Conservation (phyloP, 108 stramenopile genomes). For the Skeletonema tropicum region DNA sequence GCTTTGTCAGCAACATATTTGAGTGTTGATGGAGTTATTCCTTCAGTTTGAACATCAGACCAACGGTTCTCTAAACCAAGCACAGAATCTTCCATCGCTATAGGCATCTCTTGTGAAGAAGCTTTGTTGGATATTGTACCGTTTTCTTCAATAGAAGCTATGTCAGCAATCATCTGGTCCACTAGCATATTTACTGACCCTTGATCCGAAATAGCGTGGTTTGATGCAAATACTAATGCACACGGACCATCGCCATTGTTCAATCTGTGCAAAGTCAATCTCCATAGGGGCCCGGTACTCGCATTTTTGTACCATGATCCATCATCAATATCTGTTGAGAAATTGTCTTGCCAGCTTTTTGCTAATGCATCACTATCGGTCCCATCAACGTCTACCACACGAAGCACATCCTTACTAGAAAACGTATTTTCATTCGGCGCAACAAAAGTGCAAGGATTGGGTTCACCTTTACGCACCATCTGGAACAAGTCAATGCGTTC, state of each 20-base stretch:
- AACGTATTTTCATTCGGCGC: constrained; percentile 34
- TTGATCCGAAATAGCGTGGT: constrained; percentile 90
- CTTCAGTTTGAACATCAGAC: constrained; percentile 50
- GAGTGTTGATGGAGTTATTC: constrained; percentile 55
- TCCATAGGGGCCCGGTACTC: constrained; percentile 69
- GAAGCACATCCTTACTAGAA: constrained; percentile 55
- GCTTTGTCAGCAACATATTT: constrained; percentile 82
- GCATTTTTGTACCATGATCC: constrained; percentile 66
- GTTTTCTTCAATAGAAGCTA: constrained; percentile 57
- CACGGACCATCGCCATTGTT: constrained; percentile 44
- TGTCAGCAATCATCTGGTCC: constrained; percentile 68
- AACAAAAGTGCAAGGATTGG: constrained; percentile 79
- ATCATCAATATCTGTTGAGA: constrained; percentile 72
- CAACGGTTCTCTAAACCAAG: constrained; percentile 59
- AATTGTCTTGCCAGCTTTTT: constrained; percentile 64
- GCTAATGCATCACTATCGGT: constrained; percentile 45
- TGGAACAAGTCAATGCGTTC: constrained; percentile 82
- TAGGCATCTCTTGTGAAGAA: constrained; percentile 57
- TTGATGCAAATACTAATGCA: constrained; percentile 79
- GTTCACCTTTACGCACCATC: constrained; percentile 87
- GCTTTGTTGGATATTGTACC: constrained; percentile 37
- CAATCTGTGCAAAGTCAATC: constrained; percentile 65
- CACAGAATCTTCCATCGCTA: constrained; percentile 80
- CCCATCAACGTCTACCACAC: constrained; percentile 57
- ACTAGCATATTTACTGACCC: constrained; percentile 70